Percentiles rank a stretch among this genome's conserved stretches.
phyloP scores from a whole-genome alignment of 1,284 basidiomycete species.

The Hortiboletus rubellus region DNA sequence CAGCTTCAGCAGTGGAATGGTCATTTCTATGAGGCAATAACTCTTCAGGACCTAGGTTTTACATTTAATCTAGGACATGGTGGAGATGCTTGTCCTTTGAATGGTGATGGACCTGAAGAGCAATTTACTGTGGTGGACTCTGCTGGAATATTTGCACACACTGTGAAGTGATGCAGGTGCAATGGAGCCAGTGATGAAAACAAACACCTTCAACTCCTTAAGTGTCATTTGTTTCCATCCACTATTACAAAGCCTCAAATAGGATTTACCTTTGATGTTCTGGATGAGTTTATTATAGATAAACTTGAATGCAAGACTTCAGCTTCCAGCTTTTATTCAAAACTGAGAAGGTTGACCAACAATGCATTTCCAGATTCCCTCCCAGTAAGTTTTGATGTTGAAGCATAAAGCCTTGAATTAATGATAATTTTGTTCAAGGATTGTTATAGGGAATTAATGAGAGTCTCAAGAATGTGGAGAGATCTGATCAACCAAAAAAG shows the following conservation, averaged over 20 bases:
- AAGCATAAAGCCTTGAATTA: neutral
- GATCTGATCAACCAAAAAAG: neutral
- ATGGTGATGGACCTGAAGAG: neutral
- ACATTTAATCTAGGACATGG: conserved; percentile 4
- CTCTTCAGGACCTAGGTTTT: conserved; percentile 2
- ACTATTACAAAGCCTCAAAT: conserved; percentile 24
- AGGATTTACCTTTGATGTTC: conserved; percentile 30
- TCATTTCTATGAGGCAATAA: neutral
- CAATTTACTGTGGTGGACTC: conserved; percentile 7
- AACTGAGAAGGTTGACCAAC: conserved; percentile 11
- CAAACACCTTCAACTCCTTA: conserved; percentile 14
- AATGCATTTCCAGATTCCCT: conserved; percentile 22
- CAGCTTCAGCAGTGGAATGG: conserved; percentile 7
- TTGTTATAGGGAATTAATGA: conserved; percentile 10
- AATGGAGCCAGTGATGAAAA: neutral
- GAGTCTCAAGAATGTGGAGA: conserved; percentile 6
- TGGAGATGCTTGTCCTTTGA: conserved; percentile 1
- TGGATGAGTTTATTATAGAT: conserved; percentile 30
- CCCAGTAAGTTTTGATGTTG: conserved; percentile 11
- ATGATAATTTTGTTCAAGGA: conserved; percentile 1
- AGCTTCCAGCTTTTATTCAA: conserved; percentile 27
- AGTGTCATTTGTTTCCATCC: conserved; percentile 23
- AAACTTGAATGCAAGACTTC: conserved; percentile 30
- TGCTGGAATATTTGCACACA: neutral
- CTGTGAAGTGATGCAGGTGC: neutral